Percentiles rank a stretch among this genome's conserved stretches.
phyloP scores from a whole-genome alignment of 768 basidiomycete species.

The Fomitopsis pulvina region DNA sequence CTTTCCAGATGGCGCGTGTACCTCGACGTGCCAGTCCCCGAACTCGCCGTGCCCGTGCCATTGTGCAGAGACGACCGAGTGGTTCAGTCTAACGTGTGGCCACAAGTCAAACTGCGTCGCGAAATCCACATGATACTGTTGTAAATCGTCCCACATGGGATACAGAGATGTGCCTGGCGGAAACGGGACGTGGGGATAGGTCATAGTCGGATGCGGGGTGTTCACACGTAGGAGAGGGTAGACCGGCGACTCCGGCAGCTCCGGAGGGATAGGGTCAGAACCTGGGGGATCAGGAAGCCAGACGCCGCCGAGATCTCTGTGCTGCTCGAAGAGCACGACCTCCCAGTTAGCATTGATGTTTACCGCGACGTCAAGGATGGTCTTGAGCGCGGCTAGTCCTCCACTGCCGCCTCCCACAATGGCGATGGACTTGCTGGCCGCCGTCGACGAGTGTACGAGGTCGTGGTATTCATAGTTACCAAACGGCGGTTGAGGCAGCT shows the following conservation, averaged over 20 bases:
- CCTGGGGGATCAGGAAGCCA: slow-evolving; percentile 37
- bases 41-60: slow-evolving; percentile 35
- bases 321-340: slow-evolving; percentile 47
- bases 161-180: slow-evolving; percentile 44
- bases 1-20: slow-evolving; percentile 17
- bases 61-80: slow-evolving; percentile 33
- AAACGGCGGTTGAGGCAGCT: not conserved
- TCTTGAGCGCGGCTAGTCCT: slow-evolving; percentile 47
- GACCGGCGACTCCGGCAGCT: slow-evolving; percentile 45
- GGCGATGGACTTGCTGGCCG: slow-evolving; percentile 40
- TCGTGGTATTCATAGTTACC: not conserved
- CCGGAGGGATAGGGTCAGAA: slow-evolving; percentile 32
- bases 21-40: slow-evolving; percentile 40
- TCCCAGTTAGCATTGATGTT: slow-evolving; percentile 34
- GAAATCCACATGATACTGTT: slow-evolving; percentile 41
- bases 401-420: slow-evolving; percentile 54
- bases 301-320: slow-evolving; percentile 46
- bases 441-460: not conserved
- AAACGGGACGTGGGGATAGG: slow-evolving; percentile 49
- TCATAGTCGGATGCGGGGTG: slow-evolving; percentile 51
- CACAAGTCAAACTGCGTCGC: slow-evolving; percentile 32
- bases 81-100: slow-evolving; percentile 35
- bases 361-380: slow-evolving; percentile 37
- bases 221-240: slow-evolving; percentile 51
- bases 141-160: slow-evolving; percentile 39